Evolutionary conservation across 805 yeast species (phyloP).

Genomic region (Lipomyces starkeyi): DNA sequence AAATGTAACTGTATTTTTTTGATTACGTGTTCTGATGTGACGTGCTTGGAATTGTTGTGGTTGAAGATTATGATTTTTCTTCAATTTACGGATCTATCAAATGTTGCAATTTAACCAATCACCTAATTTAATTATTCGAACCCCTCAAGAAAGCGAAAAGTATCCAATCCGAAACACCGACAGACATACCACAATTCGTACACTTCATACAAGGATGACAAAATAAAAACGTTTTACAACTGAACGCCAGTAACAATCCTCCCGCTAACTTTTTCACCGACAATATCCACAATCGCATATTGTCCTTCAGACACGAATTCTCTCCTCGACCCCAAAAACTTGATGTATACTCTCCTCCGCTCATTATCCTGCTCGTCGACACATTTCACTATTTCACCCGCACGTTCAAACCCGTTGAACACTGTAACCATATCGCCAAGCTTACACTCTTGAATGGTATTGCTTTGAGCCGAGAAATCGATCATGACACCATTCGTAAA

Average conservation of each 20-base stretch:
- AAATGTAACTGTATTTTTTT: not conserved
- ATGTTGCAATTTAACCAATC: not conserved
- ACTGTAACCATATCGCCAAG: constrained; percentile 23
- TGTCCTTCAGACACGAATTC: constrained; percentile 24
- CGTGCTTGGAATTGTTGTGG: not conserved
- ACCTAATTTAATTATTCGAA: not conserved
- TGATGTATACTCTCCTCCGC: not conserved
- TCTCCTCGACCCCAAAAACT: constrained; percentile 24
- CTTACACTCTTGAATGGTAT: not conserved
- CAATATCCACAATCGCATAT: constrained; percentile 24
- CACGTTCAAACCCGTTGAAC: constrained; percentile 29
- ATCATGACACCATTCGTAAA: constrained; percentile 15
- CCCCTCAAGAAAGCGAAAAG: not conserved
- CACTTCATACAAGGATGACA: not conserved
- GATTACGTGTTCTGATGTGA: not conserved
- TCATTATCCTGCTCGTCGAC: constrained; percentile 6
- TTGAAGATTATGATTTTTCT: not conserved
- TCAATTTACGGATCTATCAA: not conserved
- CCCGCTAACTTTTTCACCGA: constrained; percentile 19
- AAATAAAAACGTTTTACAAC: not conserved
- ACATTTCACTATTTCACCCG: constrained; percentile 15
- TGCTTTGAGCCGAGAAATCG: not conserved
- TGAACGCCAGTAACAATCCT: constrained; percentile 7
- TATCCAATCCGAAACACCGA: not conserved
- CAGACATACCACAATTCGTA: not conserved